Evolutionary conservation across 805 yeast species (phyloP), one percentile per base, ranked within the genome.

Genomic region (Grigorovia jiainica): DNA sequence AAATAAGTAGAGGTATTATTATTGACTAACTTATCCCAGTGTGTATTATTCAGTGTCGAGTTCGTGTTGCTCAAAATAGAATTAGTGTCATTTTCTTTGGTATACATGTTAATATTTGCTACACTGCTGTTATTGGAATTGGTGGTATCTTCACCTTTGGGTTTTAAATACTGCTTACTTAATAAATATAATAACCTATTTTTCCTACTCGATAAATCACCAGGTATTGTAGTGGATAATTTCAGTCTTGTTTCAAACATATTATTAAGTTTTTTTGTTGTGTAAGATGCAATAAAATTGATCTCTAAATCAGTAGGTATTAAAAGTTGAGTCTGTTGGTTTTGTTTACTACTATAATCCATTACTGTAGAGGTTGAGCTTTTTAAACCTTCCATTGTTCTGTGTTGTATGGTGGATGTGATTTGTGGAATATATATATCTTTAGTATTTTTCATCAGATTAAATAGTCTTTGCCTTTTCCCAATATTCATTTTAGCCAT

Each of bases 221-320:
- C 94, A 0, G 87, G 86, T 34, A 83, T 69, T 41, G 54, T 71
- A 9, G 76, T 70, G 73, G 83, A 76, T 6, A 96, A 95, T 35
- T 84, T 70, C 3, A 89, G 75, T 29, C 77, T 76, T 2, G 82
- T 73, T 32, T 73, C 72, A 47, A 67, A 76, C n/a, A 21, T 27
- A 7, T 53, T 53, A 13, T 56, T 13, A 18, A 25, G 17, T n/a
- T 23, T 32, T 15, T 11, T 47, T 6, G 75, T 61, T 0, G 78
- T 68, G 57, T 71, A 80, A 4, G 79, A 71, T 18, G 81, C 82
- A 49, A 75, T 79, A 32, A 81, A 60, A 2, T 76, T 59, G n/a
- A 86, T 70, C 15, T 72, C 63, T 24, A 87, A 78, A 48, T 81
- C 80, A 24, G 62, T 58, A 0, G 85, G 82, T 11, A 37, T 38